These are phyloP conservation scores for Deuterostichococcus epilithicus DNA, from an alignment of 139 green algal genomes.

Conservation along the genomic window DNA sequence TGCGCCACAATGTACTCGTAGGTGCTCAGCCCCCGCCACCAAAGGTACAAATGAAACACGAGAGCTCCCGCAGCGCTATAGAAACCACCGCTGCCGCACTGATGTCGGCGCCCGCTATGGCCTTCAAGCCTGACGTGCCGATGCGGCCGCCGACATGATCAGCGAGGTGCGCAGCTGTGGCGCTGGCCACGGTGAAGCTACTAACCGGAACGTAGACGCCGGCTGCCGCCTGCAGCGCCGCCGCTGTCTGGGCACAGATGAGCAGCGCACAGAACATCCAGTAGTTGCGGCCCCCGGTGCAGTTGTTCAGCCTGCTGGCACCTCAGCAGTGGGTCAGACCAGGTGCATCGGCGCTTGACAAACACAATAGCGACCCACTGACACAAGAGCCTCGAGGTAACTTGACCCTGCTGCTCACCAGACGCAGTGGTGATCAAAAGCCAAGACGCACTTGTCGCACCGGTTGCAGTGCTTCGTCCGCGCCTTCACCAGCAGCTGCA, in stretches of 20 bases:
- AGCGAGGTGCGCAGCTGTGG: conserved; percentile 12
- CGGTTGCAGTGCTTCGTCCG: conserved; percentile 69
- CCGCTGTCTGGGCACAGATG: conserved; percentile 16
- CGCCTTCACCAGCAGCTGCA: conserved; percentile 41
- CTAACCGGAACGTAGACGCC: conserved; percentile 37
- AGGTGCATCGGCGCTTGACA: too few species aligned
- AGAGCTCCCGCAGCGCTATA: conserved; percentile 53
- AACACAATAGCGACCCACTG: too few species aligned
- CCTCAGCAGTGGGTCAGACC: too few species aligned
- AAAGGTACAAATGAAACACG: conserved; percentile 67
- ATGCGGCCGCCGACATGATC: conserved; percentile 25
- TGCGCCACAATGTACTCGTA: conserved; percentile 72
- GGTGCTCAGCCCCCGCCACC: conserved; percentile 49
- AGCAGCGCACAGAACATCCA: conserved; percentile 59
- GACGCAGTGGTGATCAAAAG: conserved; percentile 80
- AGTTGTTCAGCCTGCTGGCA: conserved; percentile 78
- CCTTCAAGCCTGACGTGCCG: conserved; percentile 25
- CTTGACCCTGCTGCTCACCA: conserved; percentile 25
- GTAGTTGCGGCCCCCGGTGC: conserved; percentile 71
- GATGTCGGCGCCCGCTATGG: conserved; percentile 30
- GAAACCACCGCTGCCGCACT: conserved; percentile 14
- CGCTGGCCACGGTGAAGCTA: conserved; percentile 27
- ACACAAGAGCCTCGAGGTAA: too few species aligned
- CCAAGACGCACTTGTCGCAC: conserved; percentile 67
- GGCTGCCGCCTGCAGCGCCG: conserved; percentile 35